Evolutionary conservation across 192 early-diverging fungal species (phyloP), one percentile per base, ranked within the genome.

Genomic region (Irineochytrium annulatum): DNA sequence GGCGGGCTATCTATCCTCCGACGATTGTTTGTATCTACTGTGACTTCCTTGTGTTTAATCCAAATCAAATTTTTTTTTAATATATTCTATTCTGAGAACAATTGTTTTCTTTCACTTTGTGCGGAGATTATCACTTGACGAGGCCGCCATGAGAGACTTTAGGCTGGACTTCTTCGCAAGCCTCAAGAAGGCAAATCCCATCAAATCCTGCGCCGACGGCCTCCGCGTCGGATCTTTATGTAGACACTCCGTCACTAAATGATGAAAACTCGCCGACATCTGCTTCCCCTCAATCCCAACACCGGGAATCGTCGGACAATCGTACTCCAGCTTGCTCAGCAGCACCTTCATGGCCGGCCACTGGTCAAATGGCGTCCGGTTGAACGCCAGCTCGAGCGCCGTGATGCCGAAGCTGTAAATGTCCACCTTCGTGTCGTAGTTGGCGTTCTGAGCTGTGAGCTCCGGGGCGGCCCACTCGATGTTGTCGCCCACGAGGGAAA

Each of bases 401-500:
- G 83, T 80, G 43, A 82, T 80, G 6, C 83, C 83, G 32, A 85
- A 60, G 37, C 70, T 72, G 66, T 85, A 85, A 19, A 85, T 76
- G 57, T 85, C 83, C 14, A 79, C 74, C 46, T 73, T 76, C 41
- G 66, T 59, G 53, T 76, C 69, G 46, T 72, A 78, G 45, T 72
- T 75, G 3, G 66, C 60, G 57, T 82, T 78, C 74, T 81, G 59
- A 0, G 78, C 79, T 58, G 83, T 76, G 17, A 85, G 70, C 54
- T 85, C 83, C 17, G 83, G 83, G 11, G 83, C 76, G 2, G 76
- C 73, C 79, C 79, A 81, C 57, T 81, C 78, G 28, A 76, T 77
- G 59, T 79, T 83, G 46, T 82, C 76, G 11, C 82, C 78, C 28
- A 82, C 71, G 3, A 73, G 62, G 6, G 75, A 77, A 70, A 85